Conservation (phyloP, 2,329 filamentous ascomycete genomes). For the Pestalotiopsis sp. region DNA sequence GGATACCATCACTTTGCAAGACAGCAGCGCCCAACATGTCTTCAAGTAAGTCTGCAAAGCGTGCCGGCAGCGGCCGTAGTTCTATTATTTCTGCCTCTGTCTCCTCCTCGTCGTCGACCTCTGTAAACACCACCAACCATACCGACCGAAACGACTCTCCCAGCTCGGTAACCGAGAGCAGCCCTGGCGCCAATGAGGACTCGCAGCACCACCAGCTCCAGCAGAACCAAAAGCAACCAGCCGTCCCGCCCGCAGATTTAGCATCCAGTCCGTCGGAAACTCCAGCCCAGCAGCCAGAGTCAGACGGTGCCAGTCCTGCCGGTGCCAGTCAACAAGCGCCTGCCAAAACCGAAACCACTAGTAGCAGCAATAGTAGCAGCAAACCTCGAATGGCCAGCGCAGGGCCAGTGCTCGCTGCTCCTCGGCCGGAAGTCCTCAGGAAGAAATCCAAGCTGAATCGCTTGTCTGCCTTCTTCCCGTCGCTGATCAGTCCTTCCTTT, state of each 20-base stretch:
- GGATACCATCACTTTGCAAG: conserved; percentile 1
- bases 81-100: conserved; percentile 14
- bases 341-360: neutral
- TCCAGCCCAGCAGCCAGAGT: neutral
- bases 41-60: conserved; percentile 18
- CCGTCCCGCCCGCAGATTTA: neutral
- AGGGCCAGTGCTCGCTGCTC: conserved; percentile 15
- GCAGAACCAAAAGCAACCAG: neutral
- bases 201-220: neutral
- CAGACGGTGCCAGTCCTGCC: neutral
- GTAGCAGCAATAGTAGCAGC: neutral
- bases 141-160: neutral
- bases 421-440: conserved; percentile 17
- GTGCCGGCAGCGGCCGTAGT: conserved; percentile 13
- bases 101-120: neutral
- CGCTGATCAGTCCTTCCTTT: conserved; percentile 27
- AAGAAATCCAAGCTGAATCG: conserved; percentile 27
- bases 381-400: conserved; percentile 8
- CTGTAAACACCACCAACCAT: neutral
- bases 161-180: neutral
- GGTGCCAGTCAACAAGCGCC: neutral
- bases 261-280: conserved; percentile 1
- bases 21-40: conserved; percentile 14
- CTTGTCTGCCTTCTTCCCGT: conserved; percentile 32
- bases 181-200: neutral